These are phyloP conservation scores for Actinidia arguta DNA, from an alignment of 179 eudicot genomes.

Conservation along the genomic window DNA sequence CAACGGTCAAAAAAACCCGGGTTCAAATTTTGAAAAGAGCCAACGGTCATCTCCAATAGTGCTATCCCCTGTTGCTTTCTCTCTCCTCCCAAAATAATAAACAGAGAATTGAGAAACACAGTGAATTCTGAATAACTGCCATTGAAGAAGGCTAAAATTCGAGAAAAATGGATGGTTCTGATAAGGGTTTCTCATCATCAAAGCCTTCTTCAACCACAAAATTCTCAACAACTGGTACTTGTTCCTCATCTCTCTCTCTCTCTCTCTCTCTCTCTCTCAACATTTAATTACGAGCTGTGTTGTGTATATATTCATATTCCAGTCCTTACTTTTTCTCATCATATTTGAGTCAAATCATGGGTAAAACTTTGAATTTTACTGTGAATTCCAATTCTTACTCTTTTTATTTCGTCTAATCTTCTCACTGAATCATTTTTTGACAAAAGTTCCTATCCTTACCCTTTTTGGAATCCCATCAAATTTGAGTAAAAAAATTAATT, in stretches of 20 bases:
- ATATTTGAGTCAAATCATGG: too few relatives aligned
- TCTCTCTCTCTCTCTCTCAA: too few relatives aligned
- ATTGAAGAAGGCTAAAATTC: constrained; percentile 2
- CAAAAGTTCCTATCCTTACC: too few relatives aligned
- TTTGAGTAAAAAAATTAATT: too few relatives aligned
- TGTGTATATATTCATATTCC: too few relatives aligned
- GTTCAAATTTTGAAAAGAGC: constrained; percentile 17
- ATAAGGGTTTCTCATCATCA: constrained; percentile 13
- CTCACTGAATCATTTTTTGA: too few relatives aligned
- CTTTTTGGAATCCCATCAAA: too few relatives aligned
- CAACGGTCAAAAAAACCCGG: constrained; percentile 31
- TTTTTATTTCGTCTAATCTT: too few relatives aligned
- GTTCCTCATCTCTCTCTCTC: not conserved
- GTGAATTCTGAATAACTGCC: not conserved
- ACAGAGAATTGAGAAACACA: not conserved
- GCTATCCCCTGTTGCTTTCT: not conserved
- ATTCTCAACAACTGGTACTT: constrained; percentile 6
- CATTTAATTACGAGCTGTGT: too few relatives aligned
- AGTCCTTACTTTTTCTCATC: too few relatives aligned
- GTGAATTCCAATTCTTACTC: too few relatives aligned
- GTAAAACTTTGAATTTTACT: too few relatives aligned
- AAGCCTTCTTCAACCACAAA: constrained; percentile 6
- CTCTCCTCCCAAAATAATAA: not conserved
- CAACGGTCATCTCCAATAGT: constrained; percentile 26
- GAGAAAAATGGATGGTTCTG: constrained; percentile 7